These are phyloP conservation scores for Sanghuangporus sanghuang DNA, from an alignment of 1,284 basidiomycete species.

Conservation along the genomic window DNA sequence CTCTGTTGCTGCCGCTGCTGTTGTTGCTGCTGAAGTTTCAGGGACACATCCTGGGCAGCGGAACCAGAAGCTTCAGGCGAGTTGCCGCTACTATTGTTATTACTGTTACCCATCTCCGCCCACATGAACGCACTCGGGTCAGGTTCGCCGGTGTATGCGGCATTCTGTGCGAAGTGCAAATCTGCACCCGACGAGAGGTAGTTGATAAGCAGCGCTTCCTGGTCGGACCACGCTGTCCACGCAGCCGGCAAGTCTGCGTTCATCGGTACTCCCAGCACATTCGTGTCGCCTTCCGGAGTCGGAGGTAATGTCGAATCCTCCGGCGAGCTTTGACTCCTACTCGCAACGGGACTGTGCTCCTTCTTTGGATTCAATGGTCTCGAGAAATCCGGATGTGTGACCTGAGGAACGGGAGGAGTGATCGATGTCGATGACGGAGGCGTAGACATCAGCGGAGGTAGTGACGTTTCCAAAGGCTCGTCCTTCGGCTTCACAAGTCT, in stretches of 20 bases:
- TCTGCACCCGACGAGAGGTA: slow-evolving; percentile 17
- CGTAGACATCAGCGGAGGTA: neutral
- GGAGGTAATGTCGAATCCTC: neutral
- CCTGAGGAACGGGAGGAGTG: neutral
- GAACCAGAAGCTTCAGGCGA: slow-evolving; percentile 1
- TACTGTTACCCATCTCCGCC: slow-evolving; percentile 3
- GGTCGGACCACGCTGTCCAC: slow-evolving; percentile 17
- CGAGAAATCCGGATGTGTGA: neutral
- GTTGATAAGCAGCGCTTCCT: slow-evolving; percentile 17
- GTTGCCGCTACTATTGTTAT: neutral
- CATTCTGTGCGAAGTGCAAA: slow-evolving; percentile 13
- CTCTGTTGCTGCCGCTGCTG: neutral
- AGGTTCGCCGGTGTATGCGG: slow-evolving; percentile 11
- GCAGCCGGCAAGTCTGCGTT: slow-evolving; percentile 12
- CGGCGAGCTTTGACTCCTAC: neutral
- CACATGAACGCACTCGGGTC: slow-evolving; percentile 16
- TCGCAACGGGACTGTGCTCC: neutral
- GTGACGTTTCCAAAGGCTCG: neutral
- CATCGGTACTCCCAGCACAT: slow-evolving; percentile 2
- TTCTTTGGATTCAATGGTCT: neutral
- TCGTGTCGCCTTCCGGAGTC: slow-evolving; percentile 3
- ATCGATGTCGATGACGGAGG: neutral
- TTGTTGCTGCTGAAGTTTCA: neutral
- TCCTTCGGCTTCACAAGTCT: slow-evolving; percentile 10
- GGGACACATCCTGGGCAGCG: neutral